phyloP scores from a whole-genome alignment of 768 basidiomycete species.

The Chalciporus chontae region DNA sequence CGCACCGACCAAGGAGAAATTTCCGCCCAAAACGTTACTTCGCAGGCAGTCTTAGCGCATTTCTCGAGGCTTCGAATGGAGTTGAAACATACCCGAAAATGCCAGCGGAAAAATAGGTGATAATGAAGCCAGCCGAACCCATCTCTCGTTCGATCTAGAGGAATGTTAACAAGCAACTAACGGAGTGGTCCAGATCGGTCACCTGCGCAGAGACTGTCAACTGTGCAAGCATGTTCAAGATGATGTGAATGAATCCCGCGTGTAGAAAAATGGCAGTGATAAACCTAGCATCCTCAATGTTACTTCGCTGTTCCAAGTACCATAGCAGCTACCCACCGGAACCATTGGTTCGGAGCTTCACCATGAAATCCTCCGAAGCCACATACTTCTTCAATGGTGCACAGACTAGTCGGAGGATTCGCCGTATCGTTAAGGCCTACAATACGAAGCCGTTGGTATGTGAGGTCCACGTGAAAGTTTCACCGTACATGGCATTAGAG shows the following conservation, averaged over 20 bases:
- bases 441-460: constrained; percentile 4
- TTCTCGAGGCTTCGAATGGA: constrained; percentile 1
- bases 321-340: constrained; percentile 36
- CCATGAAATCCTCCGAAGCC: constrained; percentile 75
- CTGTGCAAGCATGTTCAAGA: constrained; percentile 89
- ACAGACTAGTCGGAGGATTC: constrained; percentile 67
- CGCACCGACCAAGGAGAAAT: constrained; percentile 84
- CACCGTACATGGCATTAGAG: constrained; percentile 55
- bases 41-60: neutral
- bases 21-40: constrained; percentile 87
- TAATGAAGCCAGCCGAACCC: constrained; percentile 80
- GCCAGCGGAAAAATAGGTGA: constrained; percentile 87
- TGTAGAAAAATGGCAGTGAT: constrained; percentile 89
- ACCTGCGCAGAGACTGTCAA: constrained; percentile 76
- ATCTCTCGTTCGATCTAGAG: constrained; percentile 85
- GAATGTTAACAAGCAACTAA: neutral
- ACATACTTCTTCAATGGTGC: constrained; percentile 80
- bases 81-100: constrained; percentile 73
- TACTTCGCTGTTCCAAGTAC: constrained; percentile 44
- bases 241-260: constrained; percentile 91
- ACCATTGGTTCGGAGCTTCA: constrained; percentile 51
- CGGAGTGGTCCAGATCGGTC: constrained; percentile 3
- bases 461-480: constrained; percentile 3
- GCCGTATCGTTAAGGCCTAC: constrained; percentile 80
- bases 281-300: constrained; percentile 47